phyloP scores from a whole-genome alignment of 148 eudicot species.

The Vaccinium myrtillus region DNA sequence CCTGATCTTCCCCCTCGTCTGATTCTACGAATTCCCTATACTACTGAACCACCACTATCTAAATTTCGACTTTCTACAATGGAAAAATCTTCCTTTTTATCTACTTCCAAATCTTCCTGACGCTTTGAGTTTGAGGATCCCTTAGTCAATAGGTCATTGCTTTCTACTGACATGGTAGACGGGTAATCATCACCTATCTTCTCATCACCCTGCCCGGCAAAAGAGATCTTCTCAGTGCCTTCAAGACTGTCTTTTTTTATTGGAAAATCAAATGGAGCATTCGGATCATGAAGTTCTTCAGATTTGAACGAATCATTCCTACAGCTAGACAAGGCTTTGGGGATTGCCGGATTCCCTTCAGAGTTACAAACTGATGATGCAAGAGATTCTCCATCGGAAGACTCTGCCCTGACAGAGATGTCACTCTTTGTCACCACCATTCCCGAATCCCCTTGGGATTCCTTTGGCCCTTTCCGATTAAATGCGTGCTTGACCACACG shows the following conservation, averaged over 20 bases:
- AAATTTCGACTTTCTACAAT: neutral
- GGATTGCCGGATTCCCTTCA: constrained; percentile 19
- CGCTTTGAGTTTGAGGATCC: neutral
- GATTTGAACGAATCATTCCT: constrained; percentile 23
- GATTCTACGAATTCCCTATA: constrained; percentile 11
- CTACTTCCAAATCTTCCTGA: neutral
- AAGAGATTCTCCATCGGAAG: constrained; percentile 49
- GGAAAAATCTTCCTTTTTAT: neutral
- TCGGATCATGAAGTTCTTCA: constrained; percentile 16
- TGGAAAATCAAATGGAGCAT: constrained; percentile 16
- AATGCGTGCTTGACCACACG: constrained; percentile 38
- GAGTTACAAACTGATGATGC: constrained; percentile 31
- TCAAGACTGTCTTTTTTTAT: neutral
- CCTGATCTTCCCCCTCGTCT: neutral
- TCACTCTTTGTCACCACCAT: constrained; percentile 14
- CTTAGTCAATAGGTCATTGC: neutral
- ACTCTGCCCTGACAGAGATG: constrained; percentile 24
- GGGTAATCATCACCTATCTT: neutral
- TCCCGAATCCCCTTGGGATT: constrained; percentile 16
- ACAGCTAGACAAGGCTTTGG: constrained; percentile 13
- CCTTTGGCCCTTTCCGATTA: constrained; percentile 45
- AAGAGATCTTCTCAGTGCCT: neutral
- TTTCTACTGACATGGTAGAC: neutral
- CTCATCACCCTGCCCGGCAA: neutral
- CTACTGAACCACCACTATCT: neutral